A percentile compares a stretch with the other conserved stretches of the same genome.
Evolutionary conservation across 257 asterid genomes (phyloP).

Genomic region (Forsythia suspensa): DNA sequence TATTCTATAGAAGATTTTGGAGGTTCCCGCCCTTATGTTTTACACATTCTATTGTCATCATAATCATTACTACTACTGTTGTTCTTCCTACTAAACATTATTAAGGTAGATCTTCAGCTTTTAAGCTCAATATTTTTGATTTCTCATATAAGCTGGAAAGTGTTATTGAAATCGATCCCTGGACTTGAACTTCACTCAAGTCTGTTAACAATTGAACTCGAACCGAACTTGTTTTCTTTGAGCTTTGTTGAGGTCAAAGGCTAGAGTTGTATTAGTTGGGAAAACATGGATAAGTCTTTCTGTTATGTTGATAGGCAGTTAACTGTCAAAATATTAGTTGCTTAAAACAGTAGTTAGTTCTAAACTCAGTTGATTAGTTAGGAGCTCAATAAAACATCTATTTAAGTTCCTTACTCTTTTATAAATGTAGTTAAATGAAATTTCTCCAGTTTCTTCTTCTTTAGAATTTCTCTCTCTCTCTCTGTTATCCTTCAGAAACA

Average conservation of each 20-base stretch:
- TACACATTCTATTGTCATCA: background rate
- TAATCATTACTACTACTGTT: background rate
- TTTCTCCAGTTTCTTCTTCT: background rate
- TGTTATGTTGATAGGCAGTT: background rate
- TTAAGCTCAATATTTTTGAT: background rate
- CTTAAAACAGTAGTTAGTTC: background rate
- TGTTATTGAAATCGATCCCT: background rate
- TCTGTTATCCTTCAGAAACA: background rate
- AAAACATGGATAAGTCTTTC: background rate
- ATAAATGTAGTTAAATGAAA: background rate
- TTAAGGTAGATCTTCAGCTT: background rate
- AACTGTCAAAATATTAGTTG: background rate
- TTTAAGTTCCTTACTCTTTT: background rate
- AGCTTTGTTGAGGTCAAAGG: background rate
- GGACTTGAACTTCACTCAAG: background rate
- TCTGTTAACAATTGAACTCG: background rate
- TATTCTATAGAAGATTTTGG: background rate
- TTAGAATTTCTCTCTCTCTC: background rate
- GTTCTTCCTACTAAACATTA: background rate
- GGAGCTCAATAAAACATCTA: background rate
- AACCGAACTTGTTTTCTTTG: background rate
- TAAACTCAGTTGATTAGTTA: background rate
- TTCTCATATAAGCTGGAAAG: background rate
- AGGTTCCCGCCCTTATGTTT: background rate
- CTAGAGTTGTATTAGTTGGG: background rate